Evolutionary conservation across 169 alveolate genomes (phyloP), one percentile per base, ranked within the genome.

Genomic region (Cryptosporidium ryanae): DNA sequence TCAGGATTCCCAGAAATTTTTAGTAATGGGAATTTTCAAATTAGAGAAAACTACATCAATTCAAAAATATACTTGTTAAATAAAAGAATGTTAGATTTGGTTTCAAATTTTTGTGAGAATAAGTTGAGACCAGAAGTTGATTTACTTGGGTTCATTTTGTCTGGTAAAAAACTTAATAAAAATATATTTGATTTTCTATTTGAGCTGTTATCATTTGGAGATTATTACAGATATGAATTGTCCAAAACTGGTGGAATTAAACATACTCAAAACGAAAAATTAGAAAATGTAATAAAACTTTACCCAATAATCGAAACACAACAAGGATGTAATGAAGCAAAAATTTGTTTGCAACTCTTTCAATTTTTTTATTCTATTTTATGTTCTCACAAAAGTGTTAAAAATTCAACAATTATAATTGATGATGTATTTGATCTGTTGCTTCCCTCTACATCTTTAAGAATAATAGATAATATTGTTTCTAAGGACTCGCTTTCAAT

Each of bases 381-480:
- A 18, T 48, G 15, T 43, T 15, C 12, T 13, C 32, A 31, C 55
- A 64, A 54, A 6, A n/a, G 6, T 38, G 5, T 29, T 52, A 29
- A 49, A 27, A 17, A 18, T 1, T 43, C 66, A 68, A 49, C 52
- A 17, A 49, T 68, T 18, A 68, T 68, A 25, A 50, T 68, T 2
- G 83, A 68, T 49, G 83, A 64, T 32, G 52, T 68, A 29, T 68
- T 68, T 54, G 66, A 68, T 49, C 25, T 68, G 17, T 55, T 68
- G 29, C 49, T 55, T 31, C 83, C 67, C 5, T 21, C 15, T 10
- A 55, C 65, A 23, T 68, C 54, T 29, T 23, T 68, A 32, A 68
- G 55, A 49, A 25, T 68, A 10, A 15, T 54, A 10, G 25, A 49
- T 27, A 29, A 50, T 7, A 15, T 68, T 32, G 15, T 52, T 6